These are phyloP conservation scores for Starmerella floris DNA, from an alignment of 805 yeast species.

Conservation along the genomic window DNA sequence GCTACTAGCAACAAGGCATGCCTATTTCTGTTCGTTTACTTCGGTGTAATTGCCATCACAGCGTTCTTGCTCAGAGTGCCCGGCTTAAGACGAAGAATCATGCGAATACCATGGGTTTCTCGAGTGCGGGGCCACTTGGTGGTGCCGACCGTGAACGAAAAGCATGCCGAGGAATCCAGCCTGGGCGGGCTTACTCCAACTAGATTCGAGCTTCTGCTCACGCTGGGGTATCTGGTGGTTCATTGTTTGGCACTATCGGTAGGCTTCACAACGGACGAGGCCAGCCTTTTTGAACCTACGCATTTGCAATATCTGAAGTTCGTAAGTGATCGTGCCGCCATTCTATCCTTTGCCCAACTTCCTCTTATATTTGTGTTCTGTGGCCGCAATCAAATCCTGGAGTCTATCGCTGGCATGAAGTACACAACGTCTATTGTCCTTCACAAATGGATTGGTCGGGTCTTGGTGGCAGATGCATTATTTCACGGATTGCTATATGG, in stretches of 20 bases:
- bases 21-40: not conserved
- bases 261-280: slow-evolving; percentile 1
- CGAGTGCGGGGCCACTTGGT: not conserved
- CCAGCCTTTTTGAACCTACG: not conserved
- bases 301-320: not conserved
- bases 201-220: not conserved
- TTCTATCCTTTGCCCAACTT: slow-evolving; percentile 7
- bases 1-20: not conserved
- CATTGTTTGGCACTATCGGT: slow-evolving; percentile 1
- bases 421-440: slow-evolving; percentile 11
- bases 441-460: slow-evolving; percentile 11
- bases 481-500: slow-evolving; percentile 1
- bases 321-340: slow-evolving; percentile 4
- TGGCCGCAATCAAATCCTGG: slow-evolving; percentile 9
- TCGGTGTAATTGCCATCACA: not conserved
- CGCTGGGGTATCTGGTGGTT: not conserved
- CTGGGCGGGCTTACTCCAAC: not conserved
- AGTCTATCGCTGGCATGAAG: slow-evolving; percentile 2
- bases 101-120: not conserved
- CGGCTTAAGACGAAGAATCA: not conserved
- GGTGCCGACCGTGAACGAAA: not conserved
- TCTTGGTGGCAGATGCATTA: slow-evolving; percentile 7
- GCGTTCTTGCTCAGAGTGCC: not conserved
- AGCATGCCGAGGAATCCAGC: not conserved
- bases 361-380: slow-evolving; percentile 7